Base-by-base conservation (phyloP, 176 grass and related monocot genomes). In the Avena eriantha region DNA sequence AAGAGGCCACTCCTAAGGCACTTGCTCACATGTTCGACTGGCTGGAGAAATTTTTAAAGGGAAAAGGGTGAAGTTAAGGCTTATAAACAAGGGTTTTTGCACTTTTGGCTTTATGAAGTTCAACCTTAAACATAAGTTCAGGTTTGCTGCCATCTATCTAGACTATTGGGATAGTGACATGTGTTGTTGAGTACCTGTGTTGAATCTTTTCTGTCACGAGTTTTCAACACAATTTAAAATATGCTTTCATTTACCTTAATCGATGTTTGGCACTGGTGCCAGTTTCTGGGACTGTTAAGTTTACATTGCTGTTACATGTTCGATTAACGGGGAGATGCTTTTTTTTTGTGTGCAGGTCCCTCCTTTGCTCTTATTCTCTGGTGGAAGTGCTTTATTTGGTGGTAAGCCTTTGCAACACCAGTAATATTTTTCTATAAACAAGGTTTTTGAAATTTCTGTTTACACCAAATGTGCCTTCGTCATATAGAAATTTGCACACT, bases 311-410 rank as follows among this genome's bases (percentile, higher is more conserved):
- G 15, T 17, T 9, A 4, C 54, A 22, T 50, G 17, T 82, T 89
- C 64, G 57, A 1, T 79, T 64, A 66, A 79, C 1, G 3, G 10
- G 10, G 5, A 78, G 51, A 18, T 82, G 36, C 5, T 15, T 31
- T 82, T 80, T 41, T 1, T 41, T 4, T 39, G 36, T 65, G 17
- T 92, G 48, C 83, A 98, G 97, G 83, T 96, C 60, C 92, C 97
- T 87, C 84, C 97, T 36, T 73, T 94, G 76, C 31, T 99, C 26
- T 26, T 94, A 58, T 96, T 93, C 87, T 99, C 94, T 81, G 94
- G 97, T 83, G 80, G 85, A 48, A 94, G 94, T 94, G 94, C 92
- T 94, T 73, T 79, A 54, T 94, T 99, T 93, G 97, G 97, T 24
- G 85, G 94, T 99, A 92, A 91, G 85, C 54, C 21, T 69, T 82